Evolutionary conservation across 106 monocot genomes (phyloP).

Genomic region (Dactylorhiza incarnata): DNA sequence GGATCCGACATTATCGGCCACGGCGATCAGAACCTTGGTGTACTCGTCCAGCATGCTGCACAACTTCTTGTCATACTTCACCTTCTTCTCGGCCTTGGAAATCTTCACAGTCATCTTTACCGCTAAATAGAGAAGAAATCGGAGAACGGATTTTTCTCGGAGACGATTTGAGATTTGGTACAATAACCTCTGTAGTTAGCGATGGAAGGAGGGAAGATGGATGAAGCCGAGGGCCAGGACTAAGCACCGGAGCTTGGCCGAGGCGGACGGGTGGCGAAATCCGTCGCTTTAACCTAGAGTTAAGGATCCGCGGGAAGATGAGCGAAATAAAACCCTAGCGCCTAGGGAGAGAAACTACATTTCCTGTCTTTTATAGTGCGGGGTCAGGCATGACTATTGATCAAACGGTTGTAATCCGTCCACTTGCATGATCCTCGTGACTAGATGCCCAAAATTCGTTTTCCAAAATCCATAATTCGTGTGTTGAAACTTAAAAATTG

Average conservation of each 20-base stretch:
- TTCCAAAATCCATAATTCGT: no score
- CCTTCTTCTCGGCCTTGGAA: slow-evolving; percentile 86
- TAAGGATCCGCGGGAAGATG: neutral
- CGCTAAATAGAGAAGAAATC: neutral
- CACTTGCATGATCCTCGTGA: no score
- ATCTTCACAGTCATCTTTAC: slow-evolving; percentile 63
- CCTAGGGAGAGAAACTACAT: neutral
- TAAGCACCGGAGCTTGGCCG: slow-evolving; percentile 17
- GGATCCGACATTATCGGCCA: slow-evolving; percentile 87
- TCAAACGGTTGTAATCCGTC: no score
- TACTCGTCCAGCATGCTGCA: slow-evolving; percentile 68
- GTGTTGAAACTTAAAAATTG: no score
- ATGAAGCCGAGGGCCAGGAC: slow-evolving; percentile 27
- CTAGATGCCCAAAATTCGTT: no score
- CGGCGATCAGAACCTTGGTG: slow-evolving; percentile 62
- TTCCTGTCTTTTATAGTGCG: no score
- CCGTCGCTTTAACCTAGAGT: slow-evolving; percentile 37
- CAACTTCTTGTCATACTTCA: slow-evolving; percentile 69
- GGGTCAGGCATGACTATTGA: no score
- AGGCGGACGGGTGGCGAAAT: slow-evolving; percentile 35
- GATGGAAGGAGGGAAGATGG: neutral
- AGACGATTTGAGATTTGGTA: no score
- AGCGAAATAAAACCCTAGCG: slow-evolving; percentile 6
- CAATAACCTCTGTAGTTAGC: neutral
- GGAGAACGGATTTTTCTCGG: neutral